Base-by-base conservation (phyloP, 164 flowering plant genomes). In the Dillenia turbinata region DNA sequence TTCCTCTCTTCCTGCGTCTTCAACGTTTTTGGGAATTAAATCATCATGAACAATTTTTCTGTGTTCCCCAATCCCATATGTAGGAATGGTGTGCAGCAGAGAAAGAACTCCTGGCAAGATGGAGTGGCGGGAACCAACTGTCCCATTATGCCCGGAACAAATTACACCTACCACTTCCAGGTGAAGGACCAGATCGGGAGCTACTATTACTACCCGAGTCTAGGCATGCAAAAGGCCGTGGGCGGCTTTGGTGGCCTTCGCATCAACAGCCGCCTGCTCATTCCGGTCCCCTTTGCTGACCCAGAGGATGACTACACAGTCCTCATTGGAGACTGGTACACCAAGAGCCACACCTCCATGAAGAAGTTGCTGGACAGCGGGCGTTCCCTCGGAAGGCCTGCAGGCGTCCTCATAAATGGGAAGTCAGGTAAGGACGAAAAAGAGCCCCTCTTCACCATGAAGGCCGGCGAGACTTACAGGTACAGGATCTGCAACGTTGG, bases 51-150 rank as follows among this genome's bases (percentile, higher is more conserved):
- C 26, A 24, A 24, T 24, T 24, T 24, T 24, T 1, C 26, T 24
- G 26, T 3, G 26, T 3, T 24, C 26, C 26, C 26, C 26, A 24
- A 24, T 24, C 26, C 26, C 26, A 24, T 24, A 24, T 24, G 26
- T 46, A 71, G 85, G 85, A 67, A 56, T 26, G 85, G 83, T 2
- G 44, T 81, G 44, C 83, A 81, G 40, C 83, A 81, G 44, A 71
- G 88, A 68, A 83, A 81, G 72, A 83, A 83, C 55, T 75, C 85
- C 0, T 84, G 88, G 88, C 79, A 78, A 71, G 88, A 78, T 16
- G 77, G 81, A 9, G 47, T 66, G 62, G 69, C 69, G 1, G 83
- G 83, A 6, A 74, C 80, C 17, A 71, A 44, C 48, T 82, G 86
- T 47, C 86, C 86, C 16, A 82, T 82, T 49, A 60, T 47, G 2